Base-by-base conservation (phyloP, 257 asterid species). In the Ilex aquifolium region DNA sequence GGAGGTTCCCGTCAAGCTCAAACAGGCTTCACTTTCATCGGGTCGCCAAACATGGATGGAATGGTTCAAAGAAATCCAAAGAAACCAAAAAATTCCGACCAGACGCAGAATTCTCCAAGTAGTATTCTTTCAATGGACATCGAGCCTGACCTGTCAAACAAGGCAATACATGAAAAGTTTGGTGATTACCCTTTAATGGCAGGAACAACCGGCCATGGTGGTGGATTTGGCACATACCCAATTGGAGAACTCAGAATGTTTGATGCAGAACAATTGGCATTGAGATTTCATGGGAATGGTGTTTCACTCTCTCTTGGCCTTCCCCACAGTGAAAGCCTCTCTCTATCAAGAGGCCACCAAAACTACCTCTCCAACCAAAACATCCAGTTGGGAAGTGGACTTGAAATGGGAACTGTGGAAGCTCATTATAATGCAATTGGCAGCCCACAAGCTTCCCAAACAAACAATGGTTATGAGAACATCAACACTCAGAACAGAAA, bases 401-500 rank as follows among this genome's bases (percentile, higher is more conserved):
- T 67, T 5, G 85, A 76, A 51, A 58, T 72, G 50, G 77, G 64
- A 16, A 59, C 57, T 16, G 70, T 66, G 56, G 76, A 68, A 60
- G 63, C 11, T 14, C 52, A 59, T 44, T 74, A 16, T 13, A 55
- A 61, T 39, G 60, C 71, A 42, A 62, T 66, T 16, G 65, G 66
- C 59, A 76, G 65, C 13, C 64, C 71, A 55, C 77, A 66, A 61
- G 57, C 73, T 21, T 21, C 70, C 27, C 80, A 81, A 29, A 16
- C 80, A 4, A 77, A 63, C 64, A 62, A 71, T 14, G 80, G 64
- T 2, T 82, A 73, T 65, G 82, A 87, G 65, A 69, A 71, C 58
- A 69, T 87, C 39, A 79, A 82, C 72, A 78, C 84, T 54, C 87
- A 86, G 65, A 82, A 63, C 72, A 72, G 82, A 56, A 86, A 84